These are phyloP conservation scores for Sarocladiaceae sp. DNA, from an alignment of 2,329 filamentous ascomycete genomes.

Conservation along the genomic window DNA sequence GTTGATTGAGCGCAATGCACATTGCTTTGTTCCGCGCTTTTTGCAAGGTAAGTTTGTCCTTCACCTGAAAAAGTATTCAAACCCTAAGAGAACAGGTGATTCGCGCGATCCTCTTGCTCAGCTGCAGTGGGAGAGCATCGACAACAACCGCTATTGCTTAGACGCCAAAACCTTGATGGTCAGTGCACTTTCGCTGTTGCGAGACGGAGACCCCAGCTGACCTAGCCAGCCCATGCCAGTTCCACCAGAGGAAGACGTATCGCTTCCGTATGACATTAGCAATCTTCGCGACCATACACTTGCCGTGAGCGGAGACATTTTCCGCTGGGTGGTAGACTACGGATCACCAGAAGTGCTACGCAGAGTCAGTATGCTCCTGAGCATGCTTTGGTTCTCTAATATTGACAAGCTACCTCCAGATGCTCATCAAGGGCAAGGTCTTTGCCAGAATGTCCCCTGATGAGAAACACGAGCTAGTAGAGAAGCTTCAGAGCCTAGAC, in stretches of 20 bases:
- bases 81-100: slow-evolving; percentile 51
- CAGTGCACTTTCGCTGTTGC: slow-evolving; percentile 18
- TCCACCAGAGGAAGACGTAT: slow-evolving; percentile 70
- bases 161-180: slow-evolving; percentile 74
- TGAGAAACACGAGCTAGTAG: slow-evolving; percentile 95
- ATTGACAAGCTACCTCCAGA: slow-evolving; percentile 40
- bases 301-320: slow-evolving; percentile 88
- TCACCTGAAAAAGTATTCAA: not conserved
- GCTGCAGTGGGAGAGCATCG: slow-evolving; percentile 91
- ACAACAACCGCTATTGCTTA: slow-evolving; percentile 72
- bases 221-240: slow-evolving; percentile 60
- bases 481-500: slow-evolving; percentile 93
- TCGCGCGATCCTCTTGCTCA: slow-evolving; percentile 67
- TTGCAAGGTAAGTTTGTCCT: slow-evolving; percentile 53
- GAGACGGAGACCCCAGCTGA: not conserved
- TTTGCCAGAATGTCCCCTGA: slow-evolving; percentile 99
- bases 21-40: slow-evolving; percentile 93
- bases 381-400: not conserved
- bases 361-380: slow-evolving; percentile 41
- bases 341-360: slow-evolving; percentile 75
- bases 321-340: slow-evolving; percentile 94
- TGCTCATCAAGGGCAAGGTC: slow-evolving; percentile 88
- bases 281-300: slow-evolving; percentile 83
- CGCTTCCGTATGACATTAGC: slow-evolving; percentile 77
- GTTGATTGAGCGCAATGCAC: slow-evolving; percentile 72